phyloP scores from a whole-genome alignment of 139 green algal genomes.

The Tetradesmus lagerheimii region DNA sequence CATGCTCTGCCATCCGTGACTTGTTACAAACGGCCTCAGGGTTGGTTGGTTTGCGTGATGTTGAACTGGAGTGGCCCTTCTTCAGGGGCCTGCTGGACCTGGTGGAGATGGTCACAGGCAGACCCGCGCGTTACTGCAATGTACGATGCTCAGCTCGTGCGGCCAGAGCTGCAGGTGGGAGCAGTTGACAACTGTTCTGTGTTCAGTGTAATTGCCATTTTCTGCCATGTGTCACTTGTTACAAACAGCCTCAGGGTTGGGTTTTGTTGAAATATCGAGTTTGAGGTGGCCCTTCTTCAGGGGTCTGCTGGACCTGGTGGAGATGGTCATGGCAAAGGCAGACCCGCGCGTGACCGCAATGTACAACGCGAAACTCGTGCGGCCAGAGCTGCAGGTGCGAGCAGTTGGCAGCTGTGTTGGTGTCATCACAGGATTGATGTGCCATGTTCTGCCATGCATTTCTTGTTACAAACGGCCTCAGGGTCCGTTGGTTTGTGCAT shows the following conservation, averaged over 20 bases:
- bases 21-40: no score
- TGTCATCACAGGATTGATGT: constrained; percentile 74
- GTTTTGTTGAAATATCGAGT: no score
- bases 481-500: no score
- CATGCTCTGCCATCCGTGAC: no score
- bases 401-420: background rate
- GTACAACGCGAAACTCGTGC: constrained; percentile 66
- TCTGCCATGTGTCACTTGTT: no score
- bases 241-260: no score
- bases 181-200: background rate
- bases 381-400: constrained; percentile 42
- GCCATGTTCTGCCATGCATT: no score
- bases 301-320: constrained; percentile 93
- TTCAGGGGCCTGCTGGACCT: constrained; percentile 94
- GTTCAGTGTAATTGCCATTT: constrained; percentile 69
- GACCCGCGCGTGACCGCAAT: constrained; percentile 85
- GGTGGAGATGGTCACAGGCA: constrained; percentile 84
- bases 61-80: constrained; percentile 67
- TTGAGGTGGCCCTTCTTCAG: constrained; percentile 99
- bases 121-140: constrained; percentile 86
- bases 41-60: no score
- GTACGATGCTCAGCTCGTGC: constrained; percentile 67
- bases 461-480: no score
- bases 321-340: constrained; percentile 80
- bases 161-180: constrained; percentile 34